A percentile compares a stretch with the other conserved stretches of the same genome.
Evolutionary conservation across 805 yeast species (phyloP).

Genomic region (Yarrowia osloensis): DNA sequence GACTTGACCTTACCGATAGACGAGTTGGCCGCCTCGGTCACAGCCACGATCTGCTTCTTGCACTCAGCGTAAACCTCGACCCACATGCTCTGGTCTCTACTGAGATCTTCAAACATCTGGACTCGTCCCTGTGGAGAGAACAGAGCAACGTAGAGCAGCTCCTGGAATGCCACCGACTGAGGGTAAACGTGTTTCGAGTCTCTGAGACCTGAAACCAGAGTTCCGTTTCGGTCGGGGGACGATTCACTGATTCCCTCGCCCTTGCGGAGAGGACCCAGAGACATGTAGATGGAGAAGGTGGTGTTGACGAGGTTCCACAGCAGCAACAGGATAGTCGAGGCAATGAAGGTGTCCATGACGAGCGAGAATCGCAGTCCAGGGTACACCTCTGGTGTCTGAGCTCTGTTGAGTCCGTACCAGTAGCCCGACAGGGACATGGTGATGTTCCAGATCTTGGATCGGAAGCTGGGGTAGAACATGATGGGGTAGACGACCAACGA

Average conservation of each 20-base stretch:
- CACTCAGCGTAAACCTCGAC: slow-evolving; percentile 38
- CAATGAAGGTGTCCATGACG: slow-evolving; percentile 29
- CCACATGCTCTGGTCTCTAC: slow-evolving; percentile 42
- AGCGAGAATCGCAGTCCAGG: slow-evolving; percentile 34
- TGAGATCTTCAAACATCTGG: slow-evolving; percentile 43
- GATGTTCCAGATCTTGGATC: slow-evolving; percentile 33
- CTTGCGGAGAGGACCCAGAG: slow-evolving; percentile 44
- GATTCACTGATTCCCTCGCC: slow-evolving; percentile 39
- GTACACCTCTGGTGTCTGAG: slow-evolving; percentile 32
- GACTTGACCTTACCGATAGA: background rate
- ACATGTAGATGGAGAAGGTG: slow-evolving; percentile 41
- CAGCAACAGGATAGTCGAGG: slow-evolving; percentile 34
- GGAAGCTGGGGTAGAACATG: slow-evolving; percentile 33
- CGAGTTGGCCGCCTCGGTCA: slow-evolving; percentile 25
- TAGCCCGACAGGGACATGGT: slow-evolving; percentile 31
- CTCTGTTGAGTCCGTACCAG: slow-evolving; percentile 32
- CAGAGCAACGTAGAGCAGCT: slow-evolving; percentile 41
- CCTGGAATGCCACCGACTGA: slow-evolving; percentile 45
- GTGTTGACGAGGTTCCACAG: slow-evolving; percentile 40
- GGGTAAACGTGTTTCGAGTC: slow-evolving; percentile 38
- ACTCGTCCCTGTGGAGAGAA: slow-evolving; percentile 41
- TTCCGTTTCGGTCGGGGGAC: slow-evolving; percentile 43
- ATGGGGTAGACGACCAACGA: slow-evolving; percentile 32
- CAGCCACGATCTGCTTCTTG: slow-evolving; percentile 20
- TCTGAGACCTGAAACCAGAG: slow-evolving; percentile 44